Base-by-base conservation (phyloP, 768 basidiomycete species). In the Pseudohyphozyma bogoriensis region DNA sequence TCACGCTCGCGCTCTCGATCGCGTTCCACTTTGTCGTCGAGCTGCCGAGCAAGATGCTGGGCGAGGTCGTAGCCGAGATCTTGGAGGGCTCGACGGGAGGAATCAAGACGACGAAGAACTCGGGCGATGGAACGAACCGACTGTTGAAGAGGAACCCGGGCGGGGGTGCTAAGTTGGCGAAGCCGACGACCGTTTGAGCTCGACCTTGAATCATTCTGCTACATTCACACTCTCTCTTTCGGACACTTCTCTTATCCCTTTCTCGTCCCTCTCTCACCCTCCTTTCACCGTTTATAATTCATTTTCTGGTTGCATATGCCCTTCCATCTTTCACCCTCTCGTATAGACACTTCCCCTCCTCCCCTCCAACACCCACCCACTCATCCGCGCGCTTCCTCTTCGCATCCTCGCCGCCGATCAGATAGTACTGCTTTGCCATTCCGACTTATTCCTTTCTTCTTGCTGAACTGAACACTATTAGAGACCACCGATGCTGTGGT, bases 11-110 rank as follows among this genome's bases (percentile, higher is more conserved):
- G 29, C 58, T 68, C 37, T 55, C 69, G 35, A 59, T 72, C 61
- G 63, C 62, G 39, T 72, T 72, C 67, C 67, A 72, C 67, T 70
- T 72, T 39, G 15, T 68, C 39, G 69, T 72, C 64, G 70, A 71
- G 61, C 59, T 71, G 44, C 70, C 70, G 40, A 60, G 58, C 58
- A 71, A 70, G 66, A 55, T 68, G 57, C 56, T 68, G 2, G 70
- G 70, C n/a, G 69, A 71, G 58, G 62, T 67, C 46, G n/a, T 70
- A n/a, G 59, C 39, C 55, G 66, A 71, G 50, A 44, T 63, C 31
- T 24, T 68, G 29, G 63, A 65, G 55, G 65, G 51, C 33, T 20
- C 42, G 12, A 44, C 22, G 42, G 42, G 42, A 44, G 47, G 47
- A 28, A 31, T 5, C n/a, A 31, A n/a, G 40, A 42, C 7, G n/a